Base-by-base conservation (phyloP, 129 eudicot genomes). In the Solidago caesia region DNA sequence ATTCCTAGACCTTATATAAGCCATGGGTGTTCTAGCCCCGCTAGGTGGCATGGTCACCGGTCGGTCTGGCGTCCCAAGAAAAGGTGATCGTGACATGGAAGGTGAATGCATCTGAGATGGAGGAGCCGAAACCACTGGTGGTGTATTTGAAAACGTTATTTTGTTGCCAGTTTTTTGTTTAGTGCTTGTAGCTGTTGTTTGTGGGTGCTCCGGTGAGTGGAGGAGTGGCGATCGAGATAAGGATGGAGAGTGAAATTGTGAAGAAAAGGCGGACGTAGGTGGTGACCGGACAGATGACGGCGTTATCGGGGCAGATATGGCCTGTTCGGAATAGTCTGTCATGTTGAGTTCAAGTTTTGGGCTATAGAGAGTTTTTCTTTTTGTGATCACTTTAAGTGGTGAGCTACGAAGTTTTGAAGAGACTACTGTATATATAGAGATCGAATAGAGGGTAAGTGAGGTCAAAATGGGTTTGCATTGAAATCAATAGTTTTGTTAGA, bases 51-150 rank as follows among this genome's bases (percentile, higher is more conserved):
- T 70, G 2, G 84, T 80, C 64, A 80, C 71, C 5, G 84, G 84
- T 11, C 80, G 79, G 56, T 75, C 84, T 2, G 83, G 81, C 21
- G 81, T 72, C 43, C 72, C 79, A 39, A 77, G 76, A 47, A 84
- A 72, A 46, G 87, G 81, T 16, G 74, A 79, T 16, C 82, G 82
- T 5, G 85, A 67, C 82, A 83, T 68, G 9, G 80, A 79, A 26
- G 89, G 89, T 0, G 89, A 80, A 59, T 86, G 90, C 52, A 74
- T 77, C 39, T 83, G 87, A 6, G 89, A 85, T 0, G 82, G 84
- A 4, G 89, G 86, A 53, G 79, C 72, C 1, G 84, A 81, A 2
- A 73, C 58, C 7, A 68, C 76, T 13, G 82, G 86, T 3, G 89
- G 82, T 2, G 80, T 76, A 7, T 61, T 67, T 1, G 87, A 70